Evolutionary conservation across 495 filamentous ascomycete genomes (phyloP), one percentile per base, ranked within the genome.

Genomic region (Bathelium albidoporum): DNA sequence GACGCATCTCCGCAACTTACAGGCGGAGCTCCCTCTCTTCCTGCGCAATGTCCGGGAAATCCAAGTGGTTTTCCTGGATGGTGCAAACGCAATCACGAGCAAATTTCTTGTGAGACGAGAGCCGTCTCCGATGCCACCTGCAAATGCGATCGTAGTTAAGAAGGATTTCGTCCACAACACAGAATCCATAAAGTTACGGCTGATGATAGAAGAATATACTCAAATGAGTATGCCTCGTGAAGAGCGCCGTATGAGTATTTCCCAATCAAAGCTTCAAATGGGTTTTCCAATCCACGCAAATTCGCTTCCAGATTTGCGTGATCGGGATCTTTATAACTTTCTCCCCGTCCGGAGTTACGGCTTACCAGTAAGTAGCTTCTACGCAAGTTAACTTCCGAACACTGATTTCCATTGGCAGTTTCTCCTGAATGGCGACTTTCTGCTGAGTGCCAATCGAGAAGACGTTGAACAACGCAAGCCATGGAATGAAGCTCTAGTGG

Each of bases 381-480:
- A 16, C 18, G 44, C 5, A 5, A 22, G 5, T 49, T 5, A 2
- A 49, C 44, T 16, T 49, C 18, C 20, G 11, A 49, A 16, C 5
- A 45, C 62, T 60, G 20, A 49, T 49, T 22, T 49, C 14, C 20
- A 16, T 16, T 5, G 5, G 11, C 18, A 67, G 65, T 67, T 67
- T 49, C 16, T 67, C 16, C 18, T 67, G 16, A 62, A 64, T 24
- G 61, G 32, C n/a, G 65, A 67, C 24, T 67, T 64, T 53, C 45
- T 66, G 12, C 36, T 64, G 2, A 61, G 20, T 28, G 65, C 53
- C 1, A 61, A 28, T 43, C 52, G 65, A 1, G 65, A 61, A 45
- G 62, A 60, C 24, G 32, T 67, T 20, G 20, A 53, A 1, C 53
- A 60, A 20, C 16, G 32, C 16, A 45, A 41, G 26, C 4, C 2